Conservation (phyloP, 768 basidiomycete genomes). For the Podaxis rugospora region DNA sequence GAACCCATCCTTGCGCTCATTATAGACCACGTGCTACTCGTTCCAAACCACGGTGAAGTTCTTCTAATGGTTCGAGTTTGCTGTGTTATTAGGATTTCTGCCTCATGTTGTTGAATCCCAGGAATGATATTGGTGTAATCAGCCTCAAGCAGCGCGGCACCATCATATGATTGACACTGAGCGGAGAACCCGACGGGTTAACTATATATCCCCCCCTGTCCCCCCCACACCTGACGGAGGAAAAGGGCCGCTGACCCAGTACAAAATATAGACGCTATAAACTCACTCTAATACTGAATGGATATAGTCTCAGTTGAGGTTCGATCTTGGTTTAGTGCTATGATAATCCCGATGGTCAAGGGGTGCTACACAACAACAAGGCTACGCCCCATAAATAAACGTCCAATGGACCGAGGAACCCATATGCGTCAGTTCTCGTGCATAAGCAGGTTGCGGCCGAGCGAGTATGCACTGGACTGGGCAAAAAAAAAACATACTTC, state of each 20-base stretch:
- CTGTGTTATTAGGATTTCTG: not conserved
- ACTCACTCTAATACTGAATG: not conserved
- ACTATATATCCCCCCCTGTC: not conserved
- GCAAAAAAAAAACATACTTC: no score
- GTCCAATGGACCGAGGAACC: not conserved
- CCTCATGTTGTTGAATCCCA: no score
- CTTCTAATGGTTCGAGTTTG: not conserved
- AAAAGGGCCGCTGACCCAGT: not conserved
- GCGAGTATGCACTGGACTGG: no score
- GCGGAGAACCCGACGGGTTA: not conserved
- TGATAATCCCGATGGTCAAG: constrained; percentile 7
- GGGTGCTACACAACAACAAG: not conserved
- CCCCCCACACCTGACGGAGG: not conserved
- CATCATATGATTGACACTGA: constrained; percentile 11
- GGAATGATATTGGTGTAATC: not conserved
- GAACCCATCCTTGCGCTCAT: not conserved
- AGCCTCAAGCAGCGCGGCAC: not conserved
- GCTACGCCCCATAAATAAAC: not conserved
- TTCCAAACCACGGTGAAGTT: not conserved
- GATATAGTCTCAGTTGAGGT: not conserved
- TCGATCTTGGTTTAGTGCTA: not conserved
- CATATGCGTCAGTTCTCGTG: not conserved
- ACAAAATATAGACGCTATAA: not conserved
- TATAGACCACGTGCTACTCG: not conserved
- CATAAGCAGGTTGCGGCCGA: no score